Evolutionary conservation across 306 rosid species (phyloP).

Genomic region (Cajanus cajan): DNA sequence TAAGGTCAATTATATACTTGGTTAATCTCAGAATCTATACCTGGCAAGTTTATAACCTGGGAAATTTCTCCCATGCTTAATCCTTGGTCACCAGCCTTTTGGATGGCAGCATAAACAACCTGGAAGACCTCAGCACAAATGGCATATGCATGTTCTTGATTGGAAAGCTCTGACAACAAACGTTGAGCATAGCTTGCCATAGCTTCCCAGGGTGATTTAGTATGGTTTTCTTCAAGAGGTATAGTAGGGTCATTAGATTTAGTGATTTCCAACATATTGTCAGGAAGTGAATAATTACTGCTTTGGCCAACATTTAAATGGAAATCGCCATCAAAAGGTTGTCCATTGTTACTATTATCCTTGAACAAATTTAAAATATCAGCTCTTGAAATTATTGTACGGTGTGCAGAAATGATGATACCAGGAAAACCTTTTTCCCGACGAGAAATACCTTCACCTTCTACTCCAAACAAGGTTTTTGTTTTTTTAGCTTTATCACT

Average conservation of each 20-base stretch:
- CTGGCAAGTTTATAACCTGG: slow-evolving; percentile 57
- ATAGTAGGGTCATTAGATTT: slow-evolving; percentile 41
- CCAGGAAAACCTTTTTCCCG: slow-evolving; percentile 98
- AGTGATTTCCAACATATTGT: slow-evolving; percentile 42
- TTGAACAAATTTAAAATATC: slow-evolving; percentile 54
- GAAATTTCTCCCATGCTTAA: slow-evolving; percentile 76
- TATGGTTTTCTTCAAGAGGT: slow-evolving; percentile 33
- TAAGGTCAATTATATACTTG: slow-evolving; percentile 4
- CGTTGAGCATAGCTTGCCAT: slow-evolving; percentile 65
- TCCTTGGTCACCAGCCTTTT: slow-evolving; percentile 92
- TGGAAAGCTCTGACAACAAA: slow-evolving; percentile 40
- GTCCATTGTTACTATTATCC: slow-evolving; percentile 41
- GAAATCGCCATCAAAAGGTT: slow-evolving; percentile 33
- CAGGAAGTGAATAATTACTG: slow-evolving; percentile 30
- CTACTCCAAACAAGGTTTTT: slow-evolving; percentile 56
- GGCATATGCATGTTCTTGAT: slow-evolving; percentile 43
- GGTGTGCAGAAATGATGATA: slow-evolving; percentile 50
- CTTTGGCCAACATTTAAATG: slow-evolving; percentile 26
- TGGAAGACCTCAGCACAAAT: slow-evolving; percentile 61
- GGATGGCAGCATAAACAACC: slow-evolving; percentile 68
- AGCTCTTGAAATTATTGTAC: slow-evolving; percentile 49
- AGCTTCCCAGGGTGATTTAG: slow-evolving; percentile 74
- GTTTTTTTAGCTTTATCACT: slow-evolving; percentile 55
- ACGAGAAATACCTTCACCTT: slow-evolving; percentile 92
- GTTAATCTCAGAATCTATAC: slow-evolving; percentile 41